A percentile compares a stretch with the other conserved stretches of the same genome.
Evolutionary conservation across 1,139 yeast species (phyloP).

Genomic region (Yamadazyma pseudoaaseri): DNA sequence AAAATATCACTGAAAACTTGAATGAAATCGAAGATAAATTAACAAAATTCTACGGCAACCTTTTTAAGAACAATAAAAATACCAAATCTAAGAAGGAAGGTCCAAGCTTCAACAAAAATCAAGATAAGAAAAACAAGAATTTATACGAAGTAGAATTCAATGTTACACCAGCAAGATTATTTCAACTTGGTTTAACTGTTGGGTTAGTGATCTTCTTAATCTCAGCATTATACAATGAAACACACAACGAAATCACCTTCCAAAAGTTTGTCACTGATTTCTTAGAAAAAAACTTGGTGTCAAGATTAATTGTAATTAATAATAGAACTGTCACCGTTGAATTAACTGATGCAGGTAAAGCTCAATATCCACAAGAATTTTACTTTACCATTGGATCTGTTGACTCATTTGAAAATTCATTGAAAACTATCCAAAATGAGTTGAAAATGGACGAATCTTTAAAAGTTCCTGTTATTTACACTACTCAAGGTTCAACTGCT

Average conservation of each 20-base stretch:
- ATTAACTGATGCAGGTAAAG: constrained; percentile 36
- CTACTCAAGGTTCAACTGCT: constrained; percentile 63
- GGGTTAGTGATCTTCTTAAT: constrained; percentile 26
- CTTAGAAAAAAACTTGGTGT: constrained; percentile 39
- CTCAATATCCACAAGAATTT: constrained; percentile 22
- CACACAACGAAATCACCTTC: constrained; percentile 38
- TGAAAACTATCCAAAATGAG: constrained; percentile 72
- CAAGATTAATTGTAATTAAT: constrained; percentile 37
- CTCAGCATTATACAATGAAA: constrained; percentile 17
- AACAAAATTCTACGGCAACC: constrained; percentile 15
- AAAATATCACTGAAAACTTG: constrained; percentile 11
- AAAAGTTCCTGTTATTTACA: constrained; percentile 81
- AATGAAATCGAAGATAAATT: constrained; percentile 17
- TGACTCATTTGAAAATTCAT: constrained; percentile 83
- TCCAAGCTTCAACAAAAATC: constrained; percentile 11
- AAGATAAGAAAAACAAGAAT: constrained; percentile 9
- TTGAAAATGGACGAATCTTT: constrained; percentile 61
- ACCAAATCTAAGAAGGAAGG: constrained; percentile 4
- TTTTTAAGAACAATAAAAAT: constrained; percentile 9
- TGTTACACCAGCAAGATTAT: constrained; percentile 25
- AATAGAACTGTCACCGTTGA: constrained; percentile 39
- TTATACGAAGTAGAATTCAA: constrained; percentile 25
- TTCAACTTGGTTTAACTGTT: constrained; percentile 30
- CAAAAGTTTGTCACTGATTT: constrained; percentile 44
- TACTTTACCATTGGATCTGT: constrained; percentile 86